phyloP scores from a whole-genome alignment of 495 filamentous ascomycete species.

The Neurospora hispaniola region DNA sequence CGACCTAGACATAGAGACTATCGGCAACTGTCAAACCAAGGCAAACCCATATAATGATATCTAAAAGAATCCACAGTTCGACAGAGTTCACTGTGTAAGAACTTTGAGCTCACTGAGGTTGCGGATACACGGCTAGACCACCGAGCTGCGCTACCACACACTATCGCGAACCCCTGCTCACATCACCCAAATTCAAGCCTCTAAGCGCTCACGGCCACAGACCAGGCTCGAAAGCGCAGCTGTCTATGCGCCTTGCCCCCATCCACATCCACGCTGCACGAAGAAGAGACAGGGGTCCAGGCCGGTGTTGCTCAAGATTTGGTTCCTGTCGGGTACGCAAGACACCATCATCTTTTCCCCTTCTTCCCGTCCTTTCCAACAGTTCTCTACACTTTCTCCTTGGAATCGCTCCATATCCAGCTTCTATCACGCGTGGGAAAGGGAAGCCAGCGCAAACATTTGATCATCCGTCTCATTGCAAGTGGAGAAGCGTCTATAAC shows the following conservation, averaged over 20 bases:
- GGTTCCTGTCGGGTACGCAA: not conserved
- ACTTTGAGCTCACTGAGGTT: not conserved
- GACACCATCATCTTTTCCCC: not conserved
- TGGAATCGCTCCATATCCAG: not conserved
- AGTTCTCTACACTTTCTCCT: not conserved
- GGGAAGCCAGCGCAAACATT: not conserved
- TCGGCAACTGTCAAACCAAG: not conserved
- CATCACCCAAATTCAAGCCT: not conserved
- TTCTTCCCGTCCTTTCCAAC: not conserved
- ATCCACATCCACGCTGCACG: not conserved
- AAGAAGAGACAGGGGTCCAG: not conserved
- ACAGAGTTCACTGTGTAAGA: not conserved
- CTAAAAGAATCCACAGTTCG: not conserved
- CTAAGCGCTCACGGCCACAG: slow-evolving; percentile 3
- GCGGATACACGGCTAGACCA: not conserved
- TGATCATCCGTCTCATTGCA: not conserved
- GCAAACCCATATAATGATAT: not conserved
- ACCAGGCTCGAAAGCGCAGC: slow-evolving; percentile 3
- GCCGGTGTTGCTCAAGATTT: not conserved
- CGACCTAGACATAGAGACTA: not conserved
- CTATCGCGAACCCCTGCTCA: not conserved
- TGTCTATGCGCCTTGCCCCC: slow-evolving; percentile 2
- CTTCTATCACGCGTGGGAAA: not conserved
- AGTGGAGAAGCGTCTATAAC: not conserved
- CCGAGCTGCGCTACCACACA: not conserved